These are phyloP conservation scores for Mycena metata DNA, from an alignment of 768 basidiomycete genomes.

Conservation along the genomic window DNA sequence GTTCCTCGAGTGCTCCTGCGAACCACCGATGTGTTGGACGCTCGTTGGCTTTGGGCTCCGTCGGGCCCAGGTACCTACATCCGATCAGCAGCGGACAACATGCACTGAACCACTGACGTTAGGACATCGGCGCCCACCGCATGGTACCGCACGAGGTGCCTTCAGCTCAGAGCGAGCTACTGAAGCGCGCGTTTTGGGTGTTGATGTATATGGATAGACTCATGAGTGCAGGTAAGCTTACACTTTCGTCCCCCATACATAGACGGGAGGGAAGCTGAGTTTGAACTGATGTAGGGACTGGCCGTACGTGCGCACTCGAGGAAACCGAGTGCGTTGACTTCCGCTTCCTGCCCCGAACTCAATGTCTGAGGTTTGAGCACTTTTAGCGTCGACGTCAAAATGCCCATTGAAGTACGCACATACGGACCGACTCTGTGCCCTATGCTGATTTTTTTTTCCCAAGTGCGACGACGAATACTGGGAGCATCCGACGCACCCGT, in stretches of 20 bases:
- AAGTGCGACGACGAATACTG: conserved; percentile 3
- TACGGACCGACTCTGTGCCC: too few species aligned
- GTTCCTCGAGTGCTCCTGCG: conserved; percentile 68
- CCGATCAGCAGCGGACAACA: too few species aligned
- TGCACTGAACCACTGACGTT: too few species aligned
- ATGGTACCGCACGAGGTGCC: background rate
- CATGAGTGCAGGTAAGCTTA: background rate
- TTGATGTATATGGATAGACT: background rate
- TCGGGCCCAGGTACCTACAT: conserved; percentile 14
- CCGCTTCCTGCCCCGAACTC: too few species aligned
- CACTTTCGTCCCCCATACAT: too few species aligned
- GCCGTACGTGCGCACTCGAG: background rate
- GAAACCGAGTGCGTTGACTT: background rate
- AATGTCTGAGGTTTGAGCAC: too few species aligned
- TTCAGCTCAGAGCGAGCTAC: background rate
- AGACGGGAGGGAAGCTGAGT: too few species aligned
- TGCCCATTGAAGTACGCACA: background rate
- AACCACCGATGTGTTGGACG: conserved; percentile 77
- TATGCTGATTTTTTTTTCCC: too few species aligned
- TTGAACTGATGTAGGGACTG: too few species aligned
- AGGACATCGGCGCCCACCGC: conserved; percentile 2
- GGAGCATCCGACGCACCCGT: conserved; percentile 8
- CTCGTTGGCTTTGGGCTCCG: conserved; percentile 62
- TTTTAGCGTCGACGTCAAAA: background rate
- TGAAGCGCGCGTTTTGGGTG: conserved; percentile 4